Evolutionary conservation across 2,329 filamentous ascomycete species (phyloP).

Genomic region (Dothideomycetes sp.): DNA sequence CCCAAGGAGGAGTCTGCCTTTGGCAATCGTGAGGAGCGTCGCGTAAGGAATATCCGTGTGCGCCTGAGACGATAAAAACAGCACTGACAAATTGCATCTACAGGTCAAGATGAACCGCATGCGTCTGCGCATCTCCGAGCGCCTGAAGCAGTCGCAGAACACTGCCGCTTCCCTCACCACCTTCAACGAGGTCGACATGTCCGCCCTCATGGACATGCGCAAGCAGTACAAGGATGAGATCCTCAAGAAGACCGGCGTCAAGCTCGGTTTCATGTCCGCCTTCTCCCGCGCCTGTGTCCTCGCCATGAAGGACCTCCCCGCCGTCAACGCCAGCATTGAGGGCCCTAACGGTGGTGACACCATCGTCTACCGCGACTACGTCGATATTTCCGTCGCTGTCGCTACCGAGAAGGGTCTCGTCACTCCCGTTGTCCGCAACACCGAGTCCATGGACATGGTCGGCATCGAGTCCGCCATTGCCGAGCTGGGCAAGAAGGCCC

Average conservation of each 20-base stretch:
- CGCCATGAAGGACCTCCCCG: conserved; percentile 90
- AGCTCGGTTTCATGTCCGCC: conserved; percentile 99
- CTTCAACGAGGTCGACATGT: conserved; percentile 99
- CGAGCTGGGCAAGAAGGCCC: conserved; percentile 93
- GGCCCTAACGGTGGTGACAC: conserved; percentile 91
- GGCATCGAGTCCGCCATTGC: conserved; percentile 86
- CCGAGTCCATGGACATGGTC: conserved; percentile 78
- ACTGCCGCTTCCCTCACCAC: conserved; percentile 94
- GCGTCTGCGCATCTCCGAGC: conserved; percentile 93
- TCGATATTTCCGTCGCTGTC: conserved; percentile 94
- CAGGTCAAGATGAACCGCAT: conserved; percentile 99
- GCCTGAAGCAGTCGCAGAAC: conserved; percentile 98
- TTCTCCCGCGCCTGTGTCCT: conserved; percentile 85
- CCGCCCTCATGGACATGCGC: conserved; percentile 90
- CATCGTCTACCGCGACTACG: conserved; percentile 96
- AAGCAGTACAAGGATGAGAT: conserved; percentile 96
- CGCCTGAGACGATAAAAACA: no score
- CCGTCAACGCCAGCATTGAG: conserved; percentile 94
- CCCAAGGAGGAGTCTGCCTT: conserved; percentile 40
- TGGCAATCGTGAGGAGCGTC: conserved; percentile 76
- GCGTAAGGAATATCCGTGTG: conserved; percentile 46
- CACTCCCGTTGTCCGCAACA: conserved; percentile 91
- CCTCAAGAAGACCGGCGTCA: conserved; percentile 90
- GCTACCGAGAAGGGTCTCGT: conserved; percentile 96
- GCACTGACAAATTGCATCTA: conserved; percentile 14